Evolutionary conservation across 176 grass and related monocot species (phyloP).

Genomic region (Calamus simplicifolius): DNA sequence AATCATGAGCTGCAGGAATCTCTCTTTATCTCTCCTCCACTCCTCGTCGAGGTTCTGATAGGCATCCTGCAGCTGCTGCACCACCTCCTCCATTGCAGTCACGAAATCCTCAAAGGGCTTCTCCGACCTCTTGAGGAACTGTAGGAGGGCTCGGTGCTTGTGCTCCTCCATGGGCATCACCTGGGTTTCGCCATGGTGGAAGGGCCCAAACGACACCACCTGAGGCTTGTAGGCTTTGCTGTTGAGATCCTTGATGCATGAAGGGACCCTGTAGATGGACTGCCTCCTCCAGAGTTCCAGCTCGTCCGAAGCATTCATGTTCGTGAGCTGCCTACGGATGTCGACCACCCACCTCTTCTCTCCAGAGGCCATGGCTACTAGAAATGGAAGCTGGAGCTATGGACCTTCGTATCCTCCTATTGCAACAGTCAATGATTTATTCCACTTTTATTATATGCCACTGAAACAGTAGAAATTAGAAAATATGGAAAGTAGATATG

Average conservation of each 20-base stretch:
- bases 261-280: constrained; percentile 57
- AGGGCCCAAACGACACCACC: constrained; percentile 58
- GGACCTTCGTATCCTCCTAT: too few species aligned
- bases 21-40: constrained; percentile 23
- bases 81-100: constrained; percentile 26
- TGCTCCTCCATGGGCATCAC: constrained; percentile 67
- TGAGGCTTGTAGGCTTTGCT: constrained; percentile 60
- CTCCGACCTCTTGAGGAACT: constrained; percentile 43
- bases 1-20: constrained; percentile 74
- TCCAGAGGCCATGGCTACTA: neutral
- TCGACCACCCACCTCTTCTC: constrained; percentile 42
- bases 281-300: constrained; percentile 42
- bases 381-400: too few species aligned
- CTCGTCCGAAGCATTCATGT: constrained; percentile 27
- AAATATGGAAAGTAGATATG: too few species aligned
- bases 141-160: constrained; percentile 48
- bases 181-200: neutral
- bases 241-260: constrained; percentile 60
- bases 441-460: too few species aligned
- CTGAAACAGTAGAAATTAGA: too few species aligned
- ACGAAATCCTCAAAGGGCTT: constrained; percentile 32
- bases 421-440: too few species aligned
- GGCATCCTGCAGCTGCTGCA: constrained; percentile 30
- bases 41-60: constrained; percentile 35
- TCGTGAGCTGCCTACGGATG: constrained; percentile 25